Base-by-base conservation (phyloP, 352 stramenopile genomes). In the Globisporangium camurandrum region DNA sequence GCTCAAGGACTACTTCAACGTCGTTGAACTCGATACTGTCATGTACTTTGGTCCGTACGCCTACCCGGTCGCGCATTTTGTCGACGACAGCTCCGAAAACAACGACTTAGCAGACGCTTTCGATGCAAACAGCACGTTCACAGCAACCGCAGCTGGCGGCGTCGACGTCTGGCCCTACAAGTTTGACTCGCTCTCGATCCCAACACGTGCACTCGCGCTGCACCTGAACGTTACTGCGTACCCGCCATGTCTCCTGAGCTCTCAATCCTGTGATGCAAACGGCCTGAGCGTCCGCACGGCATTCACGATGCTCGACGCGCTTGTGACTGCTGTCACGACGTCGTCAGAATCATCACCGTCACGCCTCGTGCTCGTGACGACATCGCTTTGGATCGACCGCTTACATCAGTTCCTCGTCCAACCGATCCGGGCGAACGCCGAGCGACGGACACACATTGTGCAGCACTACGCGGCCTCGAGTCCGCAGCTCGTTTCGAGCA, bases 31-130 rank as follows among this genome's bases (percentile, higher is more conserved):
- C 2, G 52, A 59, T 31, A 67, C 61, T 1, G 57, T 49, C 3
- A 56, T 75, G 31, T 64, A 54, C 20, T 85, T 74, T 36, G 73
- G 70, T 2, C 70, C 67, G 11, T 79, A 69, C 41, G 49, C 56
- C 19, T 80, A 82, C 44, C 62, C 57, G 0, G 50, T 81, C 20
- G 49, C 43, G 6, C 69, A 78, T n/a, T 48, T 76, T 14, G 46
- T 12, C 30, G 30, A 14, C 30, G n/a, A 51, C 23, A 54, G 27
- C 10, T n/a, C 16, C 33, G 33, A 39, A 16, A 51, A 54, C 22
- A 31, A 20, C 19, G n/a, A n/a, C n/a, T n/a, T n/a, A n/a, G n/a
- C n/a, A n/a, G n/a, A n/a, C n/a, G n/a, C n/a, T n/a, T n/a, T n/a
- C n/a, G n/a, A n/a, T n/a, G n/a, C n/a, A n/a, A 55, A 34, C 24